Base-by-base conservation (phyloP, 176 grass and related monocot species). In the Calamus simplicifolius region DNA sequence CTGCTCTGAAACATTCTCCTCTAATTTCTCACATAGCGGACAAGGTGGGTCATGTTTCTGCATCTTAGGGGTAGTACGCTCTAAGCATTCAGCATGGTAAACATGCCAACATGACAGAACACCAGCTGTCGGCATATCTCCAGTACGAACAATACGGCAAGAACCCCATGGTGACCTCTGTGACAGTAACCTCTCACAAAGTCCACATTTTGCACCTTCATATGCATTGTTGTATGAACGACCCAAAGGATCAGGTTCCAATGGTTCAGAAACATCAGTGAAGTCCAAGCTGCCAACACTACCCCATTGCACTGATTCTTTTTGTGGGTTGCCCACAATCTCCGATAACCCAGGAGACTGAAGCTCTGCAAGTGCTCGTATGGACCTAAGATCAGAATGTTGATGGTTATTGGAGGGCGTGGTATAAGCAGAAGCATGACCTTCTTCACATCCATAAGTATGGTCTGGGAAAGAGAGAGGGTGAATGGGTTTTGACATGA, bases 21-120 rank as follows among this genome's bases (percentile, higher is more conserved):
- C 59, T 61, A 59, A 64, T 54, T 88, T 95, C 19, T 85, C 72
- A 4, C 89, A 95, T 30, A 69, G 49, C 49, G 89, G 85, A 49
- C 85, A 95, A 53, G 81, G 71, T 50, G 89, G 89, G 25, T 89
- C 85, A 68, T 82, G 74, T 38, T 82, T 88, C 38, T 79, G 71
- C 43, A 64, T 60, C 60, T 95, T 95, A 18, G 89, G 79, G 26
- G 81, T 75, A 8, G 75, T 66, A 27, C 75, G 60, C 27, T 95
- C 89, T 72, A 95, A 82, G 67, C 85, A 89, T 52, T 95, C 89
- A 27, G 81, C 80, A 69, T 89, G 89, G 43, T 85, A 95, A n/a
- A 88, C 81, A 79, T 95, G 84, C 57, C 60, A 73, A 54, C 89
- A 95, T 16, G 81, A 80, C 19, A 95, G 85, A 75, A 95, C 77